These are phyloP conservation scores for Ganoderma leucocontextum DNA, from an alignment of 1,284 basidiomycete species.

Conservation along the genomic window DNA sequence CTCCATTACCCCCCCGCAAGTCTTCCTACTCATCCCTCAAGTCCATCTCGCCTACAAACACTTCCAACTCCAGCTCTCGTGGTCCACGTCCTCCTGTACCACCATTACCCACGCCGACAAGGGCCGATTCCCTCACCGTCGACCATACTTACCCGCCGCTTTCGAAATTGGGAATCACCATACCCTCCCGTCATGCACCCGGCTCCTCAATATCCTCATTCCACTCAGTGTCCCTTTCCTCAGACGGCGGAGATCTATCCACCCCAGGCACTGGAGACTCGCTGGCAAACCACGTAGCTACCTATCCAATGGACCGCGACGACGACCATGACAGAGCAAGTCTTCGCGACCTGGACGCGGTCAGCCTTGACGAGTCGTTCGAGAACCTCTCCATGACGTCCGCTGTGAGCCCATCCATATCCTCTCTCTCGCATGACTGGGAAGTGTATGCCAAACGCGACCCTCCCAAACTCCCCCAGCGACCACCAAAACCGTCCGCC, in stretches of 20 bases:
- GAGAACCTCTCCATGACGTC: slow-evolving; percentile 66
- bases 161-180: slow-evolving; percentile 44
- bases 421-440: slow-evolving; percentile 41
- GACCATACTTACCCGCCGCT: slow-evolving; percentile 67
- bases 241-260: slow-evolving; percentile 59
- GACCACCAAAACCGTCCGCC: slow-evolving; percentile 44
- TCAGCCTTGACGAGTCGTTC: slow-evolving; percentile 73
- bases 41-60: slow-evolving; percentile 48
- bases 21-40: slow-evolving; percentile 59
- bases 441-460: slow-evolving; percentile 40
- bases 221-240: slow-evolving; percentile 82
- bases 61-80: slow-evolving; percentile 35
- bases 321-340: slow-evolving; percentile 37
- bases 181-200: slow-evolving; percentile 57
- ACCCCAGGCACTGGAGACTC: slow-evolving; percentile 48
- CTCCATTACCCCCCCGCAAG: slow-evolving; percentile 73
- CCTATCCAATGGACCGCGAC: slow-evolving; percentile 56
- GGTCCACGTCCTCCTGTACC: slow-evolving; percentile 28
- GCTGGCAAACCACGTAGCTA: slow-evolving; percentile 53
- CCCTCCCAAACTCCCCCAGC: slow-evolving; percentile 65
- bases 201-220: slow-evolving; percentile 82
- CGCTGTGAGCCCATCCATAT: slow-evolving; percentile 37
- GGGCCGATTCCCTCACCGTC: slow-evolving; percentile 53
- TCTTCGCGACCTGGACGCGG: slow-evolving; percentile 54
- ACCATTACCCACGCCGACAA: slow-evolving; percentile 10